These are phyloP conservation scores for Dryas integrifolia DNA, from an alignment of 331 rosid species.

Conservation along the genomic window DNA sequence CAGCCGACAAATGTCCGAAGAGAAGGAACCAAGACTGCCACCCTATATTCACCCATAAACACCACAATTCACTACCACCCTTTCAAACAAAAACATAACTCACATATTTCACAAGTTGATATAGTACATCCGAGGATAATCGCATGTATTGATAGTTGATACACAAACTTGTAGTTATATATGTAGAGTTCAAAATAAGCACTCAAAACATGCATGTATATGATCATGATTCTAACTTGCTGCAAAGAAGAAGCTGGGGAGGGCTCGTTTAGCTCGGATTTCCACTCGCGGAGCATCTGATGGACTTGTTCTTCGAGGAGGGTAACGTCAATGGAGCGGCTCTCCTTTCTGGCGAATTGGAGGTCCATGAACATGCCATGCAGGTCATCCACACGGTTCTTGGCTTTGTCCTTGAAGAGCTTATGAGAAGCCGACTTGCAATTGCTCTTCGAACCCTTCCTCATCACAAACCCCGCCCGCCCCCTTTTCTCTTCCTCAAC, in stretches of 20 bases:
- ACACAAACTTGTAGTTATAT: not conserved
- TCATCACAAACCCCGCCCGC: conserved; percentile 49
- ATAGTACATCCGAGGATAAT: not conserved
- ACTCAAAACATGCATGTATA: conserved; percentile 16
- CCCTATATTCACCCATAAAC: conserved; percentile 60
- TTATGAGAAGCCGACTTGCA: conserved; percentile 94
- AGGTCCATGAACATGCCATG: conserved; percentile 79
- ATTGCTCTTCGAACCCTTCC: conserved; percentile 81
- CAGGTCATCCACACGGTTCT: conserved; percentile 91
- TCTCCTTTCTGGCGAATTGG: conserved; percentile 95
- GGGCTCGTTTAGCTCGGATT: conserved; percentile 89
- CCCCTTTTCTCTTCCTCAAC: conserved; percentile 28
- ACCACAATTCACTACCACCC: conserved; percentile 45
- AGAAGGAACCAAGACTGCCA: conserved; percentile 88
- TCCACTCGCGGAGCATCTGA: conserved; percentile 99
- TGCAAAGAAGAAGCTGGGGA: conserved; percentile 94
- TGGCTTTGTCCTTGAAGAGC: conserved; percentile 92
- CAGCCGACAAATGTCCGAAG: conserved; percentile 85
- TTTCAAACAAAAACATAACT: conserved; percentile 24
- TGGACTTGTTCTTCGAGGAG: conserved; percentile 96
- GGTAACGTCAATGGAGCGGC: conserved; percentile 65
- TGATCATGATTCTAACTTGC: conserved; percentile 57
- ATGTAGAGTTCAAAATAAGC: conserved; percentile 14
- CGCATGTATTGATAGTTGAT: conserved; percentile 15
- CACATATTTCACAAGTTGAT: conserved; percentile 17